phyloP scores from a whole-genome alignment of 2,329 filamentous ascomycete genomes.

The Samsoniella hepiali region DNA sequence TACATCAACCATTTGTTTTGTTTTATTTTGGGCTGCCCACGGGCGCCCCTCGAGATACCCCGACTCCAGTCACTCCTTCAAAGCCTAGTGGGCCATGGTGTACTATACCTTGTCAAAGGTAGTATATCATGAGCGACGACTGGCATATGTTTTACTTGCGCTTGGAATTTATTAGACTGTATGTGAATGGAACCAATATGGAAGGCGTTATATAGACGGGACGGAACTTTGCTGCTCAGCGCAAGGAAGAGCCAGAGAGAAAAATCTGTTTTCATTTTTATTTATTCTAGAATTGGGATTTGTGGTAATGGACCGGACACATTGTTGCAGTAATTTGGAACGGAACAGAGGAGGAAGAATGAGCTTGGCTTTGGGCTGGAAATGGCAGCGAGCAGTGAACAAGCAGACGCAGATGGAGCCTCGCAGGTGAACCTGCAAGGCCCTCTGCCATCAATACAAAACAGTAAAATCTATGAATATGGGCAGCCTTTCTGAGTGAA shows the following conservation, averaged over 20 bases:
- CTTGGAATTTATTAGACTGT: slow-evolving; percentile 15
- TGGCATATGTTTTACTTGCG: background rate
- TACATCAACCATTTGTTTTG: slow-evolving; percentile 22
- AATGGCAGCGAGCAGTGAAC: background rate
- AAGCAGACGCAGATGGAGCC: background rate
- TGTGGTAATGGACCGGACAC: slow-evolving; percentile 8
- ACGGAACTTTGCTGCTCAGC: slow-evolving; percentile 16
- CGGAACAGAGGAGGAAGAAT: background rate
- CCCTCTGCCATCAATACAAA: slow-evolving; percentile 14
- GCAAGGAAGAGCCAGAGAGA: slow-evolving; percentile 17
- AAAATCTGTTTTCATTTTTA: slow-evolving; percentile 7
- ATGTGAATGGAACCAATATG: slow-evolving; percentile 4
- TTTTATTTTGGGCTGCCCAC: slow-evolving; percentile 9
- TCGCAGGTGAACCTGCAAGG: background rate
- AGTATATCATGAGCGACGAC: background rate
- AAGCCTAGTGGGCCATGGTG: slow-evolving; percentile 4
- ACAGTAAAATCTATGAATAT: slow-evolving; percentile 2
- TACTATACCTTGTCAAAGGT: slow-evolving; percentile 20
- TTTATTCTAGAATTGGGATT: background rate
- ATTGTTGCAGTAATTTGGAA: background rate
- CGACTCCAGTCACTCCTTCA: slow-evolving; percentile 27
- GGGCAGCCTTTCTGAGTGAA: no score
- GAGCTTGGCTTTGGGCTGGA: slow-evolving; percentile 5
- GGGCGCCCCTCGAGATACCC: slow-evolving; percentile 26
- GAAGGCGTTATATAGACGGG: slow-evolving; percentile 12